Base-by-base conservation (phyloP, 2,329 filamentous ascomycete genomes). In the Arthrobotrys megalospora region DNA sequence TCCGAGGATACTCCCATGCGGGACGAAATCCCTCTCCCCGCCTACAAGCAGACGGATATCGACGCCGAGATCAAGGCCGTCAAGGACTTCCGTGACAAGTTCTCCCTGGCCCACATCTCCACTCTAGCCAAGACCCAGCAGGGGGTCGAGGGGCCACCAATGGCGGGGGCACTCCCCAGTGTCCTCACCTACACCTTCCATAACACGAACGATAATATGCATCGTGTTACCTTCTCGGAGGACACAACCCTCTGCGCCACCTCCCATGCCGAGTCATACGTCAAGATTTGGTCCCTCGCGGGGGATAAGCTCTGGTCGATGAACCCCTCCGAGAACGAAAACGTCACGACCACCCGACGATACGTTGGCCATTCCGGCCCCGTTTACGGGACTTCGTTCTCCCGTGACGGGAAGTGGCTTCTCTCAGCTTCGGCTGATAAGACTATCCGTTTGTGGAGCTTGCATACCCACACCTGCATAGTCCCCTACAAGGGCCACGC, bases 111-210 rank as follows among this genome's bases (percentile, higher is more conserved):
- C 10, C 79, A 68, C 19, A 70, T 80, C 12, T 32, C 68, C 3
- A 4, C 34, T 0, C 53, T 64, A 12, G 76, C 68, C 8, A 73
- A 65, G 32, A 79, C 79, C 10, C 76, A 78, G 19, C 78, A 79
- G 8, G 76, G 68, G 11, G 34, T 50, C 11, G 93, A 97, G 76
- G 90, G 91, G 19, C 90, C 92, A 38, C 92, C 11, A 93, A 93
- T 14, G 95, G 94, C 7, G 89, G 94, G 63, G 93, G 94, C 12
- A 90, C 93, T 68, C 91, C 91, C 28, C 88, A 97, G 94, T 82
- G 91, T 96, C 24, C 96, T 93, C 86, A 98, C 98, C 92, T 97
- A 96, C 84, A 99, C 96, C 0, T 97, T 98, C 83, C 96, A 99
- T 86, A 99, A 99, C 84, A 97, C 93, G 0, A 91, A 94, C 80